phyloP scores from a whole-genome alignment of 495 filamentous ascomycete genomes.

The Trichoderma erinaceum region DNA sequence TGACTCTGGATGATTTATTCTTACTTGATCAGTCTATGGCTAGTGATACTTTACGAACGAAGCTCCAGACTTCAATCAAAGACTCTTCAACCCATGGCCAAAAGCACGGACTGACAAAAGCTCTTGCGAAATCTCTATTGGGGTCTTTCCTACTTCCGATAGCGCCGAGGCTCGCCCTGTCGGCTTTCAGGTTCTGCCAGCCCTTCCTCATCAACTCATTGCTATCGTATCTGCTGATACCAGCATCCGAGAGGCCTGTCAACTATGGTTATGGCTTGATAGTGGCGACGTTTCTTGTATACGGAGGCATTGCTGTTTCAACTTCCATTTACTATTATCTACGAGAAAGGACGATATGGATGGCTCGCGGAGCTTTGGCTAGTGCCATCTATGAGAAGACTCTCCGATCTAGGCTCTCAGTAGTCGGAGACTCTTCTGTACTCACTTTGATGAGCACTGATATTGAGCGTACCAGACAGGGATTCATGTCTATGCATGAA shows the following conservation, averaged over 20 bases:
- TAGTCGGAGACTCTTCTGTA: constrained; percentile 34
- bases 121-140: constrained; percentile 22
- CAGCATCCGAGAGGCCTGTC: constrained; percentile 33
- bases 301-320: constrained; percentile 51
- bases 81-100: constrained; percentile 16
- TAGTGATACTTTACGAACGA: constrained; percentile 33
- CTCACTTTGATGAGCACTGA: constrained; percentile 43
- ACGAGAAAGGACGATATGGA: constrained; percentile 37
- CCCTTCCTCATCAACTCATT: constrained; percentile 49
- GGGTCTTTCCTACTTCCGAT: constrained; percentile 30
- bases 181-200: constrained; percentile 55
- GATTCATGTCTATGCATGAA: constrained; percentile 47
- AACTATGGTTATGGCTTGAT: constrained; percentile 51
- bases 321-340: constrained; percentile 48
- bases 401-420: constrained; percentile 37
- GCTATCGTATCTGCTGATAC: constrained; percentile 15
- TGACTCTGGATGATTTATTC: constrained; percentile 43
- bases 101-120: constrained; percentile 20
- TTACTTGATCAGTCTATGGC: constrained; percentile 40
- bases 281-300: constrained; percentile 52
- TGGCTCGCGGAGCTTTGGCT: constrained; percentile 51
- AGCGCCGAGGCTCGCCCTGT: constrained; percentile 35
- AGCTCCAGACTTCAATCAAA: constrained; percentile 21
- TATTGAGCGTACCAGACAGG: constrained; percentile 47
- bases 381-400: constrained; percentile 52